phyloP scores from a whole-genome alignment of 352 stramenopile species.

The Globisporangium spiculum region DNA sequence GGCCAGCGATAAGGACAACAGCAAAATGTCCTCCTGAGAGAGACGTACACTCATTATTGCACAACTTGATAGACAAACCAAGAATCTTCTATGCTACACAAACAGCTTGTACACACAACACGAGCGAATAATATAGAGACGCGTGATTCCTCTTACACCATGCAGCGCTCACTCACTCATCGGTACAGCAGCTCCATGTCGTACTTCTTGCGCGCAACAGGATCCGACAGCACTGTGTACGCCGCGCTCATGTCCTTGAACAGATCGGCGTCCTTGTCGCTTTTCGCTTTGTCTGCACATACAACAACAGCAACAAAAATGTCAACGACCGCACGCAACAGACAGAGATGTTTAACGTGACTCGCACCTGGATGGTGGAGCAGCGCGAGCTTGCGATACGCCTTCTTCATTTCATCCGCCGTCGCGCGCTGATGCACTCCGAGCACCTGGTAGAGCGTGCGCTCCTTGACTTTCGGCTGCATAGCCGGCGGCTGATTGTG shows the following conservation, averaged over 20 bases:
- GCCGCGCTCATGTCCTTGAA: slow-evolving; percentile 88
- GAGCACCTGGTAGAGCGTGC: slow-evolving; percentile 83
- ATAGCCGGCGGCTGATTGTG: not conserved
- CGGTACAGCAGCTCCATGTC: slow-evolving; percentile 63
- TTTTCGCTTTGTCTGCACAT: slow-evolving; percentile 70
- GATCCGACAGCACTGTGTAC: slow-evolving; percentile 81
- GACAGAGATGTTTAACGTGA: not conserved
- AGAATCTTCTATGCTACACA: not conserved
- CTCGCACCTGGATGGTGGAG: slow-evolving; percentile 78
- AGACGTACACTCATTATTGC: not conserved
- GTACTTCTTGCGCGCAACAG: slow-evolving; percentile 51
- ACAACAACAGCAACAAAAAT: slow-evolving; percentile 6
- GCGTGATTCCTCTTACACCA: not conserved
- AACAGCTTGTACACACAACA: slow-evolving; percentile 3
- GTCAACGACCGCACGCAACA: not conserved
- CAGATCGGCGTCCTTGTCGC: slow-evolving; percentile 49
- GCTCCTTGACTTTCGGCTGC: slow-evolving; percentile 22
- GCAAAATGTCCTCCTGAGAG: slow-evolving; percentile 1
- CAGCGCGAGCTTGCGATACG: slow-evolving; percentile 87
- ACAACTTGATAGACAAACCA: not conserved
- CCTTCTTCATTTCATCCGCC: slow-evolving; percentile 81
- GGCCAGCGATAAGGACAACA: not conserved
- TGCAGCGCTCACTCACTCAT: not conserved
- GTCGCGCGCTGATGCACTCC: slow-evolving; percentile 55
- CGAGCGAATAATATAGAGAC: slow-evolving; percentile 10